phyloP scores from a whole-genome alignment of 345 rosid genomes.

The Populus simonii region DNA sequence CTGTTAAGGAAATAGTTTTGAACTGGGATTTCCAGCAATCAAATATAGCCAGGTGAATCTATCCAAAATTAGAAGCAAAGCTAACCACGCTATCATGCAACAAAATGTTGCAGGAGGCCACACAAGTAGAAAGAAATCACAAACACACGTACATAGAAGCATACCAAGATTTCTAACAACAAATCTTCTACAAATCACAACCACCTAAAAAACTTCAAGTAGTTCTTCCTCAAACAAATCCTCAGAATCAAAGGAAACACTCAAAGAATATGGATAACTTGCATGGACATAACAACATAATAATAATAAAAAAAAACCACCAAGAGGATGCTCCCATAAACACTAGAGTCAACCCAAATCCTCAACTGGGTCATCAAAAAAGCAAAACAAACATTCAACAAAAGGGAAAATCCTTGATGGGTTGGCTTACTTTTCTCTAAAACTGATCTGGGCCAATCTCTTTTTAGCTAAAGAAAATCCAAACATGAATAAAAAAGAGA shows the following conservation, averaged over 20 bases:
- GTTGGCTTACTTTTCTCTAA: constrained; percentile 39
- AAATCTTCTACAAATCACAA: background rate
- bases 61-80: constrained; percentile 16
- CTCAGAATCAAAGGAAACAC: background rate
- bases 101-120: background rate
- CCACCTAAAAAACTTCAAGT: background rate
- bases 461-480: constrained; percentile 14
- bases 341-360: constrained; percentile 21
- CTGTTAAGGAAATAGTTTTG: background rate
- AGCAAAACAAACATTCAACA: constrained; percentile 4
- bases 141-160: background rate
- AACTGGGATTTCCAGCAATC: constrained; percentile 5
- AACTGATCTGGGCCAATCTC: constrained; percentile 47
- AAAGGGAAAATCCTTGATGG: constrained; percentile 23
- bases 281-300: background rate
- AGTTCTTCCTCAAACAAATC: constrained; percentile 1
- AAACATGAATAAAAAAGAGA: background rate
- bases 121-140: background rate
- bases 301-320: background rate
- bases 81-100: background rate
- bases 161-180: background rate
- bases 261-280: background rate
- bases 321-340: constrained; percentile 10
- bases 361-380: constrained; percentile 22
- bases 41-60: background rate